Percentiles rank a stretch among this genome's conserved stretches.
Conservation (phyloP, 78 protist species). For the Creolimax fragrantissima region DNA sequence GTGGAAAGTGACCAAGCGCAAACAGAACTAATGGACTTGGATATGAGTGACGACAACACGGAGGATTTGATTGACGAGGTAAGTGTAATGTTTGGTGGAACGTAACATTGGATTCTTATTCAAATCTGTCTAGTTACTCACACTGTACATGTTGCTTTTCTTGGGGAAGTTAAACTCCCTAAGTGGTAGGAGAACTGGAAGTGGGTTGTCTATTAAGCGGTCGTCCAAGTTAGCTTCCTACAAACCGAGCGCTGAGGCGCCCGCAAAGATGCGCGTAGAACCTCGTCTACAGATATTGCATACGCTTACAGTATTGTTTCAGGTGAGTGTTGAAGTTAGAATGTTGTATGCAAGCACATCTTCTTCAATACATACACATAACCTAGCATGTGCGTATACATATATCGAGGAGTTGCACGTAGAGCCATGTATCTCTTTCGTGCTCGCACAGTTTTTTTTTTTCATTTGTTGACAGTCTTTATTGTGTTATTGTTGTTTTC, state of each 20-base stretch:
- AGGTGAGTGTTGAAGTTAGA: neutral
- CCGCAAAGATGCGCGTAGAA: neutral
- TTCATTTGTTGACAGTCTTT: neutral
- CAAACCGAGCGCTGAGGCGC: neutral
- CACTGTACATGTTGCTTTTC: neutral
- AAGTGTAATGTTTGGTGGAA: neutral
- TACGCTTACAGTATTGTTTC: neutral
- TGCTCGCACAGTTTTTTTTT: neutral
- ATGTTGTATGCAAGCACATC: too few relatives aligned
- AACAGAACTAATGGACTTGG: neutral
- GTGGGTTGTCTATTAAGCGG: neutral
- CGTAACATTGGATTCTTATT: neutral
- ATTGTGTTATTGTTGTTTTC: neutral
- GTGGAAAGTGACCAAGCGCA: neutral
- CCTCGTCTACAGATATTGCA: neutral
- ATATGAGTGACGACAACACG: neutral
- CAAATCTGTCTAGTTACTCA: neutral
- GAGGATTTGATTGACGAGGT: neutral
- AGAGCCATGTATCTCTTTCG: too few relatives aligned
- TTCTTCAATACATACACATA: too few relatives aligned
- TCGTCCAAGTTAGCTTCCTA: neutral
- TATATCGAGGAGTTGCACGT: too few relatives aligned
- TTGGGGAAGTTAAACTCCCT: neutral
- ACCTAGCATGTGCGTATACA: too few relatives aligned
- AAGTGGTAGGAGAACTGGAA: neutral